Percentiles rank a stretch among this genome's conserved stretches.
Evolutionary conservation across 305 asterid species (phyloP).

Genomic region (Fraxinus dipetala): DNA sequence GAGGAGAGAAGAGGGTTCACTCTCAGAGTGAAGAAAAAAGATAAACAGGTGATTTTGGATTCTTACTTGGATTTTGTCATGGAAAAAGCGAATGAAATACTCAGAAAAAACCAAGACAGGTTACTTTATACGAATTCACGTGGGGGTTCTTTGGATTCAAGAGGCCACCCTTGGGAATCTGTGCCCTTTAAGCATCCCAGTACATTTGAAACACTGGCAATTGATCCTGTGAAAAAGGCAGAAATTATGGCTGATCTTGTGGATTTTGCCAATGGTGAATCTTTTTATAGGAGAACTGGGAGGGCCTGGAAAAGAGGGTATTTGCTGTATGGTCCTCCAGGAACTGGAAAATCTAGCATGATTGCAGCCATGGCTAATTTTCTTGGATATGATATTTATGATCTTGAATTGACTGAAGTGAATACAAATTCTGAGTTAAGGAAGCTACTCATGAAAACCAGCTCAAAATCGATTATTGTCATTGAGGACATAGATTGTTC

Average conservation of each 20-base stretch:
- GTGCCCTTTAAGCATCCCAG: conserved; percentile 95
- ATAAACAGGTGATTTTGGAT: conserved; percentile 53
- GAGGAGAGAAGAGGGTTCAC: conserved; percentile 83
- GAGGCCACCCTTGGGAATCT: conserved; percentile 90
- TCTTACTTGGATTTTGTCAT: conserved; percentile 62
- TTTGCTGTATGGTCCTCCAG: conserved; percentile 79
- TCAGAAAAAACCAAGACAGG: conserved; percentile 66
- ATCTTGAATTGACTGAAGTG: conserved; percentile 76
- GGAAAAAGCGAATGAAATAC: conserved; percentile 56
- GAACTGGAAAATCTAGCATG: conserved; percentile 94
- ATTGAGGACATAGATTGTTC: conserved; percentile 93
- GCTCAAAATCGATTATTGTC: conserved; percentile 79
- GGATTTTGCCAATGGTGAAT: conserved; percentile 71
- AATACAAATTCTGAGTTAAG: conserved; percentile 73
- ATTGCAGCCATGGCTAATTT: conserved; percentile 93
- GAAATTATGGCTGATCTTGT: conserved; percentile 66
- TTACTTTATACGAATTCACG: conserved; percentile 75
- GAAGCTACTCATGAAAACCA: conserved; percentile 77
- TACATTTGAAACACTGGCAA: conserved; percentile 76
- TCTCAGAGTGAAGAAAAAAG: conserved; percentile 54
- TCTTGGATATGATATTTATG: conserved; percentile 80
- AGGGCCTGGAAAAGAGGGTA: conserved; percentile 95
- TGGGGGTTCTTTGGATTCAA: conserved; percentile 76
- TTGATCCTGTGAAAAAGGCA: conserved; percentile 61
- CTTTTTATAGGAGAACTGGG: conserved; percentile 78